Conservation (phyloP, 192 early-diverging fungal species). For the Entomortierella parvispora region DNA sequence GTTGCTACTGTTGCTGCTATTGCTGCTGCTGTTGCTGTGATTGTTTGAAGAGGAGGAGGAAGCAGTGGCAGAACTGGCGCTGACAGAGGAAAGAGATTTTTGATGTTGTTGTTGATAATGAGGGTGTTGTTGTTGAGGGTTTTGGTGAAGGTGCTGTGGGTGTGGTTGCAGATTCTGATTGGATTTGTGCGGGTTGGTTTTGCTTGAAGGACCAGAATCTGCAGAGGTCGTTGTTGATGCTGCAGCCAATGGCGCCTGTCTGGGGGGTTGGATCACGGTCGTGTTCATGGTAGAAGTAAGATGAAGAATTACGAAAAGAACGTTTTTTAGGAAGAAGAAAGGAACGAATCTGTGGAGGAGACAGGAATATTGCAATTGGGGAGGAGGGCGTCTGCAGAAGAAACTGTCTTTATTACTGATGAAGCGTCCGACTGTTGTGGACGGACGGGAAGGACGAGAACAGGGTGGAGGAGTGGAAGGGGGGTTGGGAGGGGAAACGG, state of each 20-base stretch:
- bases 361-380: background rate
- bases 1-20: no score
- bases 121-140: background rate
- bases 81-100: background rate
- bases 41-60: background rate
- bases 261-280: conserved; percentile 1
- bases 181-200: no score
- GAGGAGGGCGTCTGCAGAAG: background rate
- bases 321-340: background rate
- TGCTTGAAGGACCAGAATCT: background rate
- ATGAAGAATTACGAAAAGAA: background rate
- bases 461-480: background rate
- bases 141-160: background rate
- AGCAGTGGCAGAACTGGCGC: background rate
- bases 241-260: background rate
- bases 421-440: background rate
- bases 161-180: background rate
- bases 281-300: conserved; percentile 14
- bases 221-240: background rate
- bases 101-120: background rate
- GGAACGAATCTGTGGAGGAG: background rate
- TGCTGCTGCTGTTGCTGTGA: no score
- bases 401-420: no score
- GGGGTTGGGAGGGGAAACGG: background rate
- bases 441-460: conserved; percentile 2